These are phyloP conservation scores for Elongisporangium anandrum DNA, from an alignment of 352 stramenopile species.

Conservation along the genomic window DNA sequence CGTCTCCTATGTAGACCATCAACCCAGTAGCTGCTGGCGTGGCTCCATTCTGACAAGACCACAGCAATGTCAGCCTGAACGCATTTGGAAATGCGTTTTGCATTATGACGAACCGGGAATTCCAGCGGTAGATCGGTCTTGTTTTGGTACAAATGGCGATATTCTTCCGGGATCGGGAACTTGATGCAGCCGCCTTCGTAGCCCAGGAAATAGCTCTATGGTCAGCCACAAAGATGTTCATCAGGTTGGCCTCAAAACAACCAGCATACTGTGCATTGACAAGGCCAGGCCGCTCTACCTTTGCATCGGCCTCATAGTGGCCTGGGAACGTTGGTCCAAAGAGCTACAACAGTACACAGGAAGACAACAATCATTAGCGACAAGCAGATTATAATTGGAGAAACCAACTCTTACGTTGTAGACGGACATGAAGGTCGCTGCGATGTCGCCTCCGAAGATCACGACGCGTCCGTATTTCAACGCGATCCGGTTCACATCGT, in stretches of 20 bases:
- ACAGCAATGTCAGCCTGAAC: not conserved
- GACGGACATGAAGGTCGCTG: conserved; percentile 83
- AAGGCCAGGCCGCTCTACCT: conserved; percentile 21
- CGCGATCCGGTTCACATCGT: conserved; percentile 68
- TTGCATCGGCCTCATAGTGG: conserved; percentile 52
- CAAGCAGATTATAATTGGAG: not conserved
- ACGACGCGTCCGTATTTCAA: conserved; percentile 80
- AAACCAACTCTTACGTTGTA: conserved; percentile 68
- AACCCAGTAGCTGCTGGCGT: conserved; percentile 70
- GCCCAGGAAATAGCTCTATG: conserved; percentile 62
- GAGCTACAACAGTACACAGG: conserved; percentile 29
- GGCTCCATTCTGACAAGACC: conserved; percentile 59
- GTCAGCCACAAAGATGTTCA: no score
- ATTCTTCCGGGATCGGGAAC: conserved; percentile 77
- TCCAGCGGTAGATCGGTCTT: conserved; percentile 76
- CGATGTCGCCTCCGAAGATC: conserved; percentile 76
- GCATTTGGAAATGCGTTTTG: not conserved
- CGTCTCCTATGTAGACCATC: conserved; percentile 57
- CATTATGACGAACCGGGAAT: conserved; percentile 46
- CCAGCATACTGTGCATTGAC: not conserved
- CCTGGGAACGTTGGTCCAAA: conserved; percentile 85
- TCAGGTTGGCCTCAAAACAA: no score
- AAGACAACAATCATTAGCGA: not conserved
- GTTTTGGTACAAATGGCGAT: conserved; percentile 66
- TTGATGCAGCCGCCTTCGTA: conserved; percentile 71